Evolutionary conservation across 1,284 basidiomycete species (phyloP).

Genomic region (Puccinia brachypodii): DNA sequence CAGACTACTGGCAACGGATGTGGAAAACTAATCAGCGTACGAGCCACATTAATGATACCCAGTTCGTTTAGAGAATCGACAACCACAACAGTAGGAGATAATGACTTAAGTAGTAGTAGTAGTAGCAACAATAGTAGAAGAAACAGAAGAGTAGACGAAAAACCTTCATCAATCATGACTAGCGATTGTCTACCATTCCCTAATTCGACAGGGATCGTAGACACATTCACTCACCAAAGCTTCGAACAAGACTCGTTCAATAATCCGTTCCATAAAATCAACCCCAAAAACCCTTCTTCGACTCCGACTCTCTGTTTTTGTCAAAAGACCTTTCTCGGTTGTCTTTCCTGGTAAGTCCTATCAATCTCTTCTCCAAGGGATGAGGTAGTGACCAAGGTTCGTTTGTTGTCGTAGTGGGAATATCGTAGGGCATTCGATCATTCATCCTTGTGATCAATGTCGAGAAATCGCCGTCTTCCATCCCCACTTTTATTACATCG

Average conservation of each 20-base stretch:
- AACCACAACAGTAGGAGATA: too few species aligned
- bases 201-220: conserved; percentile 14
- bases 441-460: conserved; percentile 3
- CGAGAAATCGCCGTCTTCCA: not conserved
- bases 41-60: not conserved
- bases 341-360: conserved; percentile 38
- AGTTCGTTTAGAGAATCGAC: not conserved
- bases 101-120: too few species aligned
- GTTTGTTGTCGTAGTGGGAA: conserved; percentile 6
- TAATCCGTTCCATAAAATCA: conserved; percentile 21
- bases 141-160: too few species aligned
- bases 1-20: conserved; percentile 1
- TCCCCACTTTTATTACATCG: conserved; percentile 22
- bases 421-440: conserved; percentile 32
- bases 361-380: not conserved
- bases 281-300: not conserved
- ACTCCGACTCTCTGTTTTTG: not conserved
- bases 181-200: conserved; percentile 20
- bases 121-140: too few species aligned
- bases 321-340: conserved; percentile 33
- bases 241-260: conserved; percentile 24
- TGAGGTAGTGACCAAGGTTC: too few species aligned
- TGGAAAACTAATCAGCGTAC: conserved; percentile 15
- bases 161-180: too few species aligned
- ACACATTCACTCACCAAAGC: not conserved